These are phyloP conservation scores for Lactifluus piperatus DNA, from an alignment of 768 basidiomycete genomes.

Conservation along the genomic window DNA sequence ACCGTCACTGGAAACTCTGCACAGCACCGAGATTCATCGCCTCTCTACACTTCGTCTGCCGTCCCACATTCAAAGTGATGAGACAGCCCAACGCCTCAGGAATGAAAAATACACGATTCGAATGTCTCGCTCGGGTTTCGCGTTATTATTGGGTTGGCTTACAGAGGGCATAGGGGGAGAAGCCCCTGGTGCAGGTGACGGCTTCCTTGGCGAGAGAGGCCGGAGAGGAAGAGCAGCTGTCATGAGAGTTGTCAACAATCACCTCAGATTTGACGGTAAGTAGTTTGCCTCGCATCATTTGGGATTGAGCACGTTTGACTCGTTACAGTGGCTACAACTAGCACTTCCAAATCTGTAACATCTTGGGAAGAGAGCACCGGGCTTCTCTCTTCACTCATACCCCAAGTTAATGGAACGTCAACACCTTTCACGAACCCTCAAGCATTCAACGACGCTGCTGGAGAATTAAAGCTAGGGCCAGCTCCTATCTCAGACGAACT, in stretches of 20 bases:
- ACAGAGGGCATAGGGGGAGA: constrained; percentile 89
- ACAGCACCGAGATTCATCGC: constrained; percentile 63
- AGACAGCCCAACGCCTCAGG: constrained; percentile 75
- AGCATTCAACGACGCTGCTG: constrained; percentile 68
- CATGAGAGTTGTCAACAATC: constrained; percentile 90
- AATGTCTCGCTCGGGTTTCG: constrained; percentile 88
- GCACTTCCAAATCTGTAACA: constrained; percentile 51
- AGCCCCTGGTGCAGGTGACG: constrained; percentile 67
- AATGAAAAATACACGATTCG: constrained; percentile 85
- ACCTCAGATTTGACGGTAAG: constrained; percentile 83
- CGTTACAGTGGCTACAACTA: constrained; percentile 59
- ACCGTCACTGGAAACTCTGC: constrained; percentile 51
- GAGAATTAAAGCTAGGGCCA: constrained; percentile 79
- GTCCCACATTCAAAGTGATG: constrained; percentile 75
- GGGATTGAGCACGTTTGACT: constrained; percentile 21
- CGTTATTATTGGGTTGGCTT: constrained; percentile 89
- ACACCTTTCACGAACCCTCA: constrained; percentile 49
- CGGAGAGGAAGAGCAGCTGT: constrained; percentile 82
- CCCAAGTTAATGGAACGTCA: constrained; percentile 45
- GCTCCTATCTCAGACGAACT: constrained; percentile 74
- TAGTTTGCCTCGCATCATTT: constrained; percentile 6
- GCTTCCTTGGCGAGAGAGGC: constrained; percentile 74
- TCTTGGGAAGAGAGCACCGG: constrained; percentile 87
- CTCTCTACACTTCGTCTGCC: constrained; percentile 76
- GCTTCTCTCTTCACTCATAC: constrained; percentile 67